A percentile compares a stretch with the other conserved stretches of the same genome.
These are phyloP conservation scores for Fusarium brevicatenulatum DNA, from an alignment of 2,329 filamentous ascomycete species.

Conservation along the genomic window DNA sequence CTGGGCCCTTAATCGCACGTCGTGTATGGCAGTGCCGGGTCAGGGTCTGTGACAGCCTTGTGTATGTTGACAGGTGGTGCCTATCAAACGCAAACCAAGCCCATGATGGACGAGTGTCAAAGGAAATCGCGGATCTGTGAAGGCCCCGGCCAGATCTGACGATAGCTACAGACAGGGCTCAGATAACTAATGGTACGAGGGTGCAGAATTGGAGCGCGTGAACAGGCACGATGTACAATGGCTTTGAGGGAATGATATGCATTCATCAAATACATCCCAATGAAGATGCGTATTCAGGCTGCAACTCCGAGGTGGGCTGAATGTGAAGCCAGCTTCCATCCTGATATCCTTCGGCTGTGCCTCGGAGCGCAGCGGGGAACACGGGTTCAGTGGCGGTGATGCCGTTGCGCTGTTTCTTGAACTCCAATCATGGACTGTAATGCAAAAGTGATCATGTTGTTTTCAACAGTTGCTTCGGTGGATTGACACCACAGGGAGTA, in stretches of 20 bases:
- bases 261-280: conserved; percentile 18
- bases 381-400: conserved; percentile 26
- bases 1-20: conserved; percentile 38
- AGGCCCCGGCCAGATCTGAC: conserved; percentile 39
- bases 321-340: conserved; percentile 16
- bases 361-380: conserved; percentile 32
- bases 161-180: conserved; percentile 22
- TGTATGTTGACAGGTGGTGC: conserved; percentile 37
- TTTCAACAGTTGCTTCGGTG: conserved; percentile 9
- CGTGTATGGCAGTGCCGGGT: conserved; percentile 42
- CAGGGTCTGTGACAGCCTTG: conserved; percentile 44
- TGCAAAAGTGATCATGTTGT: conserved; percentile 1
- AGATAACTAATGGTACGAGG: background rate
- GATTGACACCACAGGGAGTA: background rate
- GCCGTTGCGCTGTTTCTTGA: conserved; percentile 35
- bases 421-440: conserved; percentile 12
- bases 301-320: conserved; percentile 7
- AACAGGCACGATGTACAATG: conserved; percentile 22
- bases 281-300: conserved; percentile 10
- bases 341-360: conserved; percentile 42
- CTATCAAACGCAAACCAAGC: conserved; percentile 9
- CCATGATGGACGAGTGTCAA: conserved; percentile 16
- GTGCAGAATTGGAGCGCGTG: conserved; percentile 13
- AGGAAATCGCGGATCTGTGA: conserved; percentile 21
- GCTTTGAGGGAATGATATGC: conserved; percentile 21